Base-by-base conservation (phyloP, 805 yeast genomes). In the Yamadazyma insecticola region DNA sequence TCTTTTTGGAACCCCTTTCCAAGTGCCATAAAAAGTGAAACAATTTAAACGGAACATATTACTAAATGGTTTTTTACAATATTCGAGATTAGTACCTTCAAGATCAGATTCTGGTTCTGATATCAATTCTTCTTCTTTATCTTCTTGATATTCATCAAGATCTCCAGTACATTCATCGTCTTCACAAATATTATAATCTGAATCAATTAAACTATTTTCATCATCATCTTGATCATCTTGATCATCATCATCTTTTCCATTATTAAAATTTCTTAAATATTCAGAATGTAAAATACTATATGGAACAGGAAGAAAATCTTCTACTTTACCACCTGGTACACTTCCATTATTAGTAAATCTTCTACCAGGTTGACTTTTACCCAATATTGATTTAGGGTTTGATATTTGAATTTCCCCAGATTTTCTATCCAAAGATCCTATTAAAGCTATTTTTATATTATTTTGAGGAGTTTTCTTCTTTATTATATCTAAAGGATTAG, bases 341-440 rank as follows among this genome's bases (percentile, higher is more conserved):
- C 17, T 13, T 23, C 13, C 10, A 10, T 8, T 11, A 10, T 23
- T 12, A 8, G 7, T 10, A 23, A 10, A 8, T 7, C 7, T 23
- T 23, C 8, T 23, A 12, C 7, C 25, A 12, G 13, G 7, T 23
- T 23, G 10, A 23, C n/a, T 23, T 6, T 7, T 6, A 11, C 13
- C 8, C 8, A 12, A 7, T 23, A 12, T 12, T 12, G 13, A 14
- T 12, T 55, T 43, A 2, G 61, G 50, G 37, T 57, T 61, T 16
- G 55, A 55, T n/a, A 62, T 34, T 22, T 60, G 57, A 27, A 63
- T 31, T 6, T 41, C 33, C 1, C 70, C 67, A 5, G 58, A 47
- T 33, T 62, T 62, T 21, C 70, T 42, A 39, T 63, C 50, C 26
- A 63, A 35, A 1, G 67, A 60, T 27, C 69, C 58, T 13, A 63